Conservation (phyloP, 352 stramenopile species). For the Globisporangium irregulare region DNA sequence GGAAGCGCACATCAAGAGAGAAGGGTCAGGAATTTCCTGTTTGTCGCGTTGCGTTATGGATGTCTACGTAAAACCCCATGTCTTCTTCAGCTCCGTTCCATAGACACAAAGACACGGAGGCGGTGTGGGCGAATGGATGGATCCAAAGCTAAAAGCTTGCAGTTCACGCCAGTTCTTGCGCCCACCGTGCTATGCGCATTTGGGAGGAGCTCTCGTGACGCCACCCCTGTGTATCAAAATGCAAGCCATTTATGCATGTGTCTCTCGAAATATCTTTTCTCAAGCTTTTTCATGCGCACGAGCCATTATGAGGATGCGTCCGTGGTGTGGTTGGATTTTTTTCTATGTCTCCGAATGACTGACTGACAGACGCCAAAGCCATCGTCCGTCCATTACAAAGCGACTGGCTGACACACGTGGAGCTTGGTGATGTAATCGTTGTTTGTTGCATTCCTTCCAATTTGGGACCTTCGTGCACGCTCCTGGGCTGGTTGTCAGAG, state of each 20-base stretch:
- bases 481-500: not conserved
- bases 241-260: slow-evolving; percentile 1
- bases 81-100: not conserved
- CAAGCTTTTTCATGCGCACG: not conserved
- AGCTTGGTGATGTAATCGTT: slow-evolving; percentile 1
- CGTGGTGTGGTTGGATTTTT: not conserved
- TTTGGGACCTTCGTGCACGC: not conserved
- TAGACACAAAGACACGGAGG: too few relatives aligned
- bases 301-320: not conserved
- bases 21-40: not conserved
- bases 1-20: not conserved
- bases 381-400: not conserved
- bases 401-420: not conserved
- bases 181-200: not conserved
- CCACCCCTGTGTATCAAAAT: not conserved
- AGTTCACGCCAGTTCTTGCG: not conserved
- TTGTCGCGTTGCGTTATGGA: not conserved
- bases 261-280: not conserved
- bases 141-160: not conserved
- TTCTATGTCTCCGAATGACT: not conserved
- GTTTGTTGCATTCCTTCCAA: not conserved
- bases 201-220: not conserved
- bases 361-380: too few relatives aligned
- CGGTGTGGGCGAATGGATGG: not conserved
- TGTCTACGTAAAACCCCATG: not conserved